Base-by-base conservation (phyloP, 2,329 filamentous ascomycete genomes). In the Verruconis gallopava region DNA sequence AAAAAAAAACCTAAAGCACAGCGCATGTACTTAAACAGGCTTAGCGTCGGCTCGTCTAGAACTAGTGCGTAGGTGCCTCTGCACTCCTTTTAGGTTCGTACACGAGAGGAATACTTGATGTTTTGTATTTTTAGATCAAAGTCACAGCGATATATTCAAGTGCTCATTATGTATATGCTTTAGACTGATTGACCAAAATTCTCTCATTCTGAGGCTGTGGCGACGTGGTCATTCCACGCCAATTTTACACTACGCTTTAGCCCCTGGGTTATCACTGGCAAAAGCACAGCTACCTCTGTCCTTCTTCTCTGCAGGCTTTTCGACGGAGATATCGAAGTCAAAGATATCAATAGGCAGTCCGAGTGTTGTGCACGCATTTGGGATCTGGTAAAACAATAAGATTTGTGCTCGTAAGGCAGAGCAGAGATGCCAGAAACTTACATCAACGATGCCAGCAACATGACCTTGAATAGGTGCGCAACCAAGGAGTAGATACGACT, bases 301-400 rank as follows among this genome's bases (percentile, higher is more conserved):
- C 44, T 67, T 59, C 64, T 76, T 75, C 55, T 73, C 65, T 2
- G 72, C 73, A 4, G 70, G 67, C 4, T 67, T 68, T 43, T 71
- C 69, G 1, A 85, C 84, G 37, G 77, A 74, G 50, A 94, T 89
- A 56, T 94, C 86, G 60, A 95, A 93, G 55, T 91, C 84, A 53
- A 95, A 95, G 41, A 95, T 93, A 62, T 94, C 88, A 69, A 93
- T 85, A 1, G 88, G 88, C 42, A 94, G 57, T 0, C 85, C 86
- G 45, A 94, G 66, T 0, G 88, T 94, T 3, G 86, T 93, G 55
- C 88, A 94, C 0, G 82, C 84, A 56, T 94, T 93, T 0, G 86
- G 86, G 38, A 93, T 84, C 58, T 62, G n/a, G 12, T 3, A 14
- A 18, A 40, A 25, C 5, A 38, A 15, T 18, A 41, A 13, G 19